Percentiles rank a stretch among this genome's conserved stretches.
These are phyloP conservation scores for Trametes maxima DNA, from an alignment of 768 basidiomycete genomes.

Conservation along the genomic window DNA sequence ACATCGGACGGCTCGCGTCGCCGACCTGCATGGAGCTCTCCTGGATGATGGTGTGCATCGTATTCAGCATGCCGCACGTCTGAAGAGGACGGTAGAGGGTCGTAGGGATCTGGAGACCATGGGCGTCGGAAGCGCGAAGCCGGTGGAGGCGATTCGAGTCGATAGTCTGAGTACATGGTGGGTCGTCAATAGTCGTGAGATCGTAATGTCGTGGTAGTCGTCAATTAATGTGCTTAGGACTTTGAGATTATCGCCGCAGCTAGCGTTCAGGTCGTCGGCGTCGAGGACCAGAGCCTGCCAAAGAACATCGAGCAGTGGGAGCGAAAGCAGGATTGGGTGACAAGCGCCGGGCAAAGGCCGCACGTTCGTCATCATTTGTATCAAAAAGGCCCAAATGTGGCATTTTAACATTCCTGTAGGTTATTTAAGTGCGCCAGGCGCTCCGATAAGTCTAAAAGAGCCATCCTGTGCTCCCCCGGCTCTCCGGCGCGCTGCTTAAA, in stretches of 20 bases:
- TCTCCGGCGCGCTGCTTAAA: background rate
- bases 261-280: background rate
- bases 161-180: constrained; percentile 45
- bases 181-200: constrained; percentile 26
- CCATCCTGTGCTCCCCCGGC: background rate
- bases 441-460: background rate
- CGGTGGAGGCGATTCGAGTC: constrained; percentile 54
- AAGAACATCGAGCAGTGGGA: constrained; percentile 8
- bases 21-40: constrained; percentile 18
- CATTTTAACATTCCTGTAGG: too few relatives aligned
- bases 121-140: constrained; percentile 59
- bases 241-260: background rate
- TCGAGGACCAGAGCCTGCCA: constrained; percentile 2
- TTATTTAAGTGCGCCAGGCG: too few relatives aligned
- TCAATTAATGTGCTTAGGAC: background rate
- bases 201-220: constrained; percentile 10
- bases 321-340: background rate
- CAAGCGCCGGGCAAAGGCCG: background rate
- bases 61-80: constrained; percentile 19
- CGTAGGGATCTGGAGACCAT: constrained; percentile 65
- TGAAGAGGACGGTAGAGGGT: constrained; percentile 41
- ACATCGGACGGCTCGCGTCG: constrained; percentile 58
- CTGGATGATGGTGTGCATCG: constrained; percentile 26
- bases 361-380: constrained; percentile 14
- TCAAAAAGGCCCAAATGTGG: background rate